Base-by-base conservation (phyloP, 2,329 filamentous ascomycete species). In the Zymoseptoria passerinii region DNA sequence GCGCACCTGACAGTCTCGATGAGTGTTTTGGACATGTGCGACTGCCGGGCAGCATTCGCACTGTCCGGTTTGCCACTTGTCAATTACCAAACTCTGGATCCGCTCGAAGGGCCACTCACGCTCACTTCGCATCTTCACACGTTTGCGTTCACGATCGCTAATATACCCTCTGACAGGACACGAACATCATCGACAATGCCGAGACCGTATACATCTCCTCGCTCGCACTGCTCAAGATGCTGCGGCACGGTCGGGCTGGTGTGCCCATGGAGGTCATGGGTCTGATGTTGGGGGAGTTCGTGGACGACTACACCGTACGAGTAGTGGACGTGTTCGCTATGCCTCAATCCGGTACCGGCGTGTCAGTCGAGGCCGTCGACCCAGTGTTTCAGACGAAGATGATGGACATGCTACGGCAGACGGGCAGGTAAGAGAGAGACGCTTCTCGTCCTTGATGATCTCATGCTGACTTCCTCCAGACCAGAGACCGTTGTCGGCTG, bases 181-280 rank as follows among this genome's bases (percentile, higher is more conserved):
- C 92, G 48, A 92, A 88, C 72, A 83, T 99, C 61, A 95, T 99
- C 75, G 94, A 99, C 75, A 99, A 99, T 79, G 96, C 92, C 69
- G 94, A 99, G 80, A 99, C 94, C 35, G 94, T 99, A 67, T 96
- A 99, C 79, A 99, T 99, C 70, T 99, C 94, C 55, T 99, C 94
- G 53, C 85, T 99, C 61, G 94, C 94, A 55, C 83, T 99, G 55
- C 82, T 99, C 69, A 99, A 99, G 83, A 99, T 99, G 94, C 82
- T 99, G 75, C 87, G 94, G 74, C 94, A 99, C 77, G 94, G 94
- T 65, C 88, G 94, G 66, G 94, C 94, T 48, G 94, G 94, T 79
- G 94, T 99, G 65, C 94, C 94, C 19, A 99, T 99, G 94, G 94
- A 99, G 81, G 94, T 99, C 74, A 99, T 99, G 94, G 94, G 94